Evolutionary conservation across 306 rosid species (phyloP).

Genomic region (Elaeagnus macrophylla): DNA sequence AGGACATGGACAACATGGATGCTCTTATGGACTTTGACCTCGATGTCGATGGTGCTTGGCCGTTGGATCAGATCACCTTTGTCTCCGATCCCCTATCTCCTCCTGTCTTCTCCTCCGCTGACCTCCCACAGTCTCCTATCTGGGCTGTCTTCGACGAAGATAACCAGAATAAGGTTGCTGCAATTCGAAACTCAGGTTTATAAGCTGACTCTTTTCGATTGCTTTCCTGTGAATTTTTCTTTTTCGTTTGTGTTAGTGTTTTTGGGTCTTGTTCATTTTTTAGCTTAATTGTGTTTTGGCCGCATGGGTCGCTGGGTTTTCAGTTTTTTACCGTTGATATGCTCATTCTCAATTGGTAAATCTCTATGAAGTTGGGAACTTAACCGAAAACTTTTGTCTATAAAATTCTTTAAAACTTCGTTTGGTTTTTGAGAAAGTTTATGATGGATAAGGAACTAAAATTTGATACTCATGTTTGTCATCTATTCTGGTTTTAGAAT

Average conservation of each 20-base stretch:
- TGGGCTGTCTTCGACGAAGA: slow-evolving; percentile 60
- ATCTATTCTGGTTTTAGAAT: too few species aligned
- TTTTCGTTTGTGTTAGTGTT: not conserved
- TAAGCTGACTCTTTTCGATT: slow-evolving; percentile 29
- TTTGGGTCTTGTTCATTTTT: not conserved
- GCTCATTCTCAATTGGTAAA: not conserved
- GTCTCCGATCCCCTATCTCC: slow-evolving; percentile 59
- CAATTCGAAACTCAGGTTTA: slow-evolving; percentile 24
- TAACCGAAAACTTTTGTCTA: not conserved
- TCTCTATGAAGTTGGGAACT: not conserved
- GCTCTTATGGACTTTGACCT: slow-evolving; percentile 69
- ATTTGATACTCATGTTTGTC: not conserved
- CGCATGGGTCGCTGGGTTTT: not conserved
- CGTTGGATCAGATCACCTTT: slow-evolving; percentile 54
- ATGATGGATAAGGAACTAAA: not conserved
- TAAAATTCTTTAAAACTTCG: not conserved
- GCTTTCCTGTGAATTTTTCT: slow-evolving; percentile 45
- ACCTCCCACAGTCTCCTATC: slow-evolving; percentile 54
- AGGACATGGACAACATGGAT: slow-evolving; percentile 13
- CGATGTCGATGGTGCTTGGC: slow-evolving; percentile 61
- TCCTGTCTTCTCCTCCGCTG: slow-evolving; percentile 33
- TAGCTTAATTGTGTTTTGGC: not conserved
- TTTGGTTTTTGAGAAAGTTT: not conserved
- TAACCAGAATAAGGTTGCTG: slow-evolving; percentile 16
- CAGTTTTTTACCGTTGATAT: not conserved